These are phyloP conservation scores for Marchantia polymorpha DNA, from an alignment of 225 moss, liverwort and hornwort species.

Conservation along the genomic window DNA sequence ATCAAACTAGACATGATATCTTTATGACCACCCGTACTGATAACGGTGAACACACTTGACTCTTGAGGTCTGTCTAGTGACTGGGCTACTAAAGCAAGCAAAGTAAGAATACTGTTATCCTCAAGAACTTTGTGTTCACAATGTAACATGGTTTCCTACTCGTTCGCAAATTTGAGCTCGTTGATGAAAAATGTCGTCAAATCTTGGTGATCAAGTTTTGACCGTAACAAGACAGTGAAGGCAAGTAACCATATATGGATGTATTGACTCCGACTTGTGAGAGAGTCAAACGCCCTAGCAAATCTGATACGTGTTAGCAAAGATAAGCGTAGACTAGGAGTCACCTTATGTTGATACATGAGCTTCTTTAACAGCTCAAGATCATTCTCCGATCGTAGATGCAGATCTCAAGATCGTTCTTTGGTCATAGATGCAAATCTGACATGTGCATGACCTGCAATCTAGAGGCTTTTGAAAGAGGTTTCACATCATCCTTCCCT, in stretches of 20 bases:
- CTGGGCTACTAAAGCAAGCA: slow-evolving; percentile 85
- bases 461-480: slow-evolving; percentile 30
- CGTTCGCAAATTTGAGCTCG: slow-evolving; percentile 94
- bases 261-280: slow-evolving; percentile 61
- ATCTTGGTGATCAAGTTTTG: slow-evolving; percentile 93
- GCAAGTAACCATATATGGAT: slow-evolving; percentile 88
- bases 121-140: slow-evolving; percentile 87
- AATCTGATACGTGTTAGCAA: slow-evolving; percentile 87
- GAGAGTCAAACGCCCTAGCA: slow-evolving; percentile 76
- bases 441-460: slow-evolving; percentile 84
- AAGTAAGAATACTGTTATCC: slow-evolving; percentile 78
- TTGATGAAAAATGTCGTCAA: slow-evolving; percentile 87
- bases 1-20: slow-evolving; percentile 93
- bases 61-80: slow-evolving; percentile 93
- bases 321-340: slow-evolving; percentile 77
- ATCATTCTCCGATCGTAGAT: too few relatives aligned
- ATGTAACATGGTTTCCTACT: slow-evolving; percentile 77
- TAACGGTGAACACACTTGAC: slow-evolving; percentile 86
- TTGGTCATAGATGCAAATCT: slow-evolving; percentile 64
- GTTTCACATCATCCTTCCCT: slow-evolving; percentile 39
- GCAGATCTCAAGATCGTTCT: slow-evolving; percentile 82
- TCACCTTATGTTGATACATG: slow-evolving; percentile 67
- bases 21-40: slow-evolving; percentile 95
- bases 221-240: slow-evolving; percentile 89
- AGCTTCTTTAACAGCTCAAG: slow-evolving; percentile 74